Evolutionary conservation across 352 stramenopile genomes (phyloP).

Genomic region (Phytophthora colocasiae): DNA sequence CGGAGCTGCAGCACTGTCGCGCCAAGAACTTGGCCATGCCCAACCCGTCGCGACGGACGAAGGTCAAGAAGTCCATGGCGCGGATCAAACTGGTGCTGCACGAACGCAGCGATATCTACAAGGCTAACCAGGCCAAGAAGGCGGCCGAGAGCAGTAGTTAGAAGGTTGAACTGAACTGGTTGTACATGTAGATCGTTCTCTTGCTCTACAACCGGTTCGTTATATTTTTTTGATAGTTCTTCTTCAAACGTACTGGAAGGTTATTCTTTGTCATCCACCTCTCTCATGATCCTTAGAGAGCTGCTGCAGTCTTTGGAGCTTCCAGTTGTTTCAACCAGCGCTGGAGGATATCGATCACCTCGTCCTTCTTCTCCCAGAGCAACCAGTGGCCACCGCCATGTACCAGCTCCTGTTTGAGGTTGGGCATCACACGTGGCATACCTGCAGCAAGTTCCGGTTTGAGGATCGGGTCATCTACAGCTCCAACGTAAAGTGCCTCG

Average conservation of each 20-base stretch:
- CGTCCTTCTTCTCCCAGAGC: constrained; percentile 59
- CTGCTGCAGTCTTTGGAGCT: constrained; percentile 5
- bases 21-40: constrained; percentile 81
- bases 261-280: too few species aligned
- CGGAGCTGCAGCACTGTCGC: constrained; percentile 88
- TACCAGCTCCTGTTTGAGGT: constrained; percentile 57
- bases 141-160: constrained; percentile 35
- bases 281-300: constrained; percentile 6
- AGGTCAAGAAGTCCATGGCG: constrained; percentile 91
- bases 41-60: constrained; percentile 79
- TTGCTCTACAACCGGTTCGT: too few species aligned
- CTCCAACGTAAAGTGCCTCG: constrained; percentile 64
- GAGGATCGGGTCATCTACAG: constrained; percentile 62
- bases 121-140: constrained; percentile 75
- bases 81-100: constrained; percentile 89
- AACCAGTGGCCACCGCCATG: constrained; percentile 63
- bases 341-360: constrained; percentile 42
- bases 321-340: constrained; percentile 42
- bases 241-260: too few species aligned
- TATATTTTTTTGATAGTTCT: too few species aligned
- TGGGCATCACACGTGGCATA: constrained; percentile 58
- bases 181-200: too few species aligned
- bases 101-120: constrained; percentile 81
- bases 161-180: not conserved
- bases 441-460: constrained; percentile 53